Percentiles rank a stretch among this genome's conserved stretches.
These are phyloP conservation scores for Brachypodium distachyon DNA, from an alignment of 202 grass and related monocot genomes.

Conservation along the genomic window DNA sequence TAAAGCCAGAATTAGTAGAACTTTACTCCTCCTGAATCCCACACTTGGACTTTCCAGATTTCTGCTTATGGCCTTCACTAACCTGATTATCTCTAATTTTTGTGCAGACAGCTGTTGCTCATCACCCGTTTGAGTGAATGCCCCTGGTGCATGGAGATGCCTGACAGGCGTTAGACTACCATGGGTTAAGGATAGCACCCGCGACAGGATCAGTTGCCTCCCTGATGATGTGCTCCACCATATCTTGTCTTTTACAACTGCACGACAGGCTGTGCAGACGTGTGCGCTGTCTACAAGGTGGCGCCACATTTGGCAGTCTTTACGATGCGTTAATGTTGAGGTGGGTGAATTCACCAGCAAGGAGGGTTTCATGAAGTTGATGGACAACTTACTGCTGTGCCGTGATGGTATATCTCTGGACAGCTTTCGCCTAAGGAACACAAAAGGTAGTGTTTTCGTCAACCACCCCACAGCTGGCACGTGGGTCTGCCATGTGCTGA, in stretches of 20 bases:
- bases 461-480: not conserved
- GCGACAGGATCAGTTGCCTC: constrained; percentile 10
- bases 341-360: not conserved
- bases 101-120: not conserved
- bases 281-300: not conserved
- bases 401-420: not conserved
- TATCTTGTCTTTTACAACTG: not conserved
- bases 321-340: not conserved
- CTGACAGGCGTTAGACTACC: too few relatives aligned
- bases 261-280: not conserved
- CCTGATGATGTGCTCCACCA: not conserved
- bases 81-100: not conserved
- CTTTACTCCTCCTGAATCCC: too few relatives aligned
- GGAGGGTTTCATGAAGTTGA: not conserved
- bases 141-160: not conserved
- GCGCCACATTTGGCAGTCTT: not conserved
- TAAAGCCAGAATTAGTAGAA: too few relatives aligned
- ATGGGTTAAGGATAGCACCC: not conserved
- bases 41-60: too few relatives aligned
- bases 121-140: not conserved
- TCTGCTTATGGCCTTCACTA: too few relatives aligned
- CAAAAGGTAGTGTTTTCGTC: too few relatives aligned
- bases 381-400: not conserved
- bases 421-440: not conserved
- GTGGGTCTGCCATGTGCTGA: constrained; percentile 14